Base-by-base conservation (phyloP, 371 early-diverging fungal genomes). In the Coemansia sp. region DNA sequence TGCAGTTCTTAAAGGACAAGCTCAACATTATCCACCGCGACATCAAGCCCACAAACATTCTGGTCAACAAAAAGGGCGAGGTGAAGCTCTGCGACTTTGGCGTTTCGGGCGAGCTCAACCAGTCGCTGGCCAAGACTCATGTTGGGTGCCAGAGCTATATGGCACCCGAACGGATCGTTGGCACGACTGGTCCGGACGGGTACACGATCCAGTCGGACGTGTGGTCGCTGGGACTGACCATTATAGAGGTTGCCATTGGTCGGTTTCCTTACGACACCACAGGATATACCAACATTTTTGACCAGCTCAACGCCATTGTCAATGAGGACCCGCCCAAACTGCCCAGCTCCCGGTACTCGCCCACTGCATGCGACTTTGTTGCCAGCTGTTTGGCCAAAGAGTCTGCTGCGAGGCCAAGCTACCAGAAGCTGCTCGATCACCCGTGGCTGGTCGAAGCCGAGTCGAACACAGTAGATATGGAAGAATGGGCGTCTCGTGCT, bases 71-170 rank as follows among this genome's bases (percentile, higher is more conserved):
- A 15, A 78, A 83, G 61, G 97, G 96, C 49, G 87, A 96, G 69
- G 90, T 97, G 48, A 97, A 96, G 78, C 82, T 97, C 49, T 96
- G 96, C 81, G 97, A 97, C 80, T 91, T 91, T 82, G 92, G 93
- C 62, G 90, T 91, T 2, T 89, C 90, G 11, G 97, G 97, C 7
- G 91, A 95, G 79, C 83, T 96, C 40, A 88, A 89, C 44, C 88
- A 90, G 79, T 94, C 94, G 13, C 79, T 94, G 73, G 97, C 95
- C 48, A 94, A 92, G 80, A 96, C 97, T 1, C 91, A 94, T 67
- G 91, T 94, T 65, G 97, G 95, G 1, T 94, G 94, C 77, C 94
- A 94, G 79, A 90, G 91, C 73, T 96, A 95, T 73, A 94, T 96
- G 95, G 94, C 95, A 89, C 93, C 93, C 40, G 93, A 93, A 70